Percentiles rank a stretch among this genome's conserved stretches.
Evolutionary conservation across 306 rosid genomes (phyloP).

Genomic region (Mimosa bimucronata): DNA sequence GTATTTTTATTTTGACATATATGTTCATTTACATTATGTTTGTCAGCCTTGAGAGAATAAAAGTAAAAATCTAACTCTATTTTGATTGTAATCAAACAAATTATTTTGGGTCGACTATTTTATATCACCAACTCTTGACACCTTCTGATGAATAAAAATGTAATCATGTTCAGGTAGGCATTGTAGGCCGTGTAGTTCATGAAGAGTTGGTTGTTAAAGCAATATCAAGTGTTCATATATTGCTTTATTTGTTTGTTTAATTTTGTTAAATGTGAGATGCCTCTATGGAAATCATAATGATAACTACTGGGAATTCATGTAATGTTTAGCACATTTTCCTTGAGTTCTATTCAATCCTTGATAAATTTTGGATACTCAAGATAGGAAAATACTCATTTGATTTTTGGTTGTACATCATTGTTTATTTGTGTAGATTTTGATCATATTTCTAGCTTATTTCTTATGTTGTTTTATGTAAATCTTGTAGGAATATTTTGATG

Average conservation of each 20-base stretch:
- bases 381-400: no score
- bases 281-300: no score
- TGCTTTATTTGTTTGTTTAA: constrained; percentile 17
- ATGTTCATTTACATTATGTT: constrained; percentile 1
- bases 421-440: no score
- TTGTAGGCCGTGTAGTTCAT: constrained; percentile 96
- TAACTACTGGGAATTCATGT: no score
- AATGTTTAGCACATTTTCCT: no score
- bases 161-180: constrained; percentile 53
- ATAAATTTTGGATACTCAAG: no score
- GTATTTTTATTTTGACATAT: constrained; percentile 40
- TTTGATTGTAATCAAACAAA: not conserved
- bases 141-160: constrained; percentile 22
- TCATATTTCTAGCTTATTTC: no score
- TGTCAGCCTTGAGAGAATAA: not conserved
- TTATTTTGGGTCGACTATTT: not conserved
- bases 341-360: no score
- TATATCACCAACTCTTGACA: not conserved
- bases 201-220: constrained; percentile 95
- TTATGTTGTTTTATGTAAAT: no score
- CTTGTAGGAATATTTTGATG: no score
- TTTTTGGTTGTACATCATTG: no score
- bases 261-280: not conserved
- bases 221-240: constrained; percentile 92
- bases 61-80: not conserved